Evolutionary conservation across 179 eudicot genomes (phyloP), one percentile per base, ranked within the genome.

Genomic region (Silene coronaria): DNA sequence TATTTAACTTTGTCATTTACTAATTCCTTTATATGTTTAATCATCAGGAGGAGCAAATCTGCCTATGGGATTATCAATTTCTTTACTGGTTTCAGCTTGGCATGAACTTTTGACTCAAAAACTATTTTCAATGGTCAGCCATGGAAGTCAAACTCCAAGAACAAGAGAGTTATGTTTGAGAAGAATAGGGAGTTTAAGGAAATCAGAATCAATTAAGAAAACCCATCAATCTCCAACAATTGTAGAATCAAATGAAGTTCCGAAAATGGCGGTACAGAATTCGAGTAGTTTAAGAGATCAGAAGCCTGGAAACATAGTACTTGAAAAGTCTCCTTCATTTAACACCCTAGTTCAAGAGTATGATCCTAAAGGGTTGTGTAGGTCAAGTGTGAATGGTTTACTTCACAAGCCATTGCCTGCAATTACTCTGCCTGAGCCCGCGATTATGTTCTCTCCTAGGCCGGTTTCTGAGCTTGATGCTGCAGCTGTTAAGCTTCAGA

Each of bases 401-500:
- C 74, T 78, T 36, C 88, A 85, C 57, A 74, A 80, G 24, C 82
- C 83, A 8, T 79, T 85, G 71, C 82, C 86, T 3, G 84, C 88
- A 0, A 80, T 83, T 46, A 58, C 87, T 32, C 86, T 86, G 13
- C 86, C 89, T 27, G 84, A 78, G 21, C 91, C 96, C 0, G 86
- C 86, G 0, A 61, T 90, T 5, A 72, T 88, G 65, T 76, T 79
- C 71, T 84, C 92, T 17, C 92, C 91, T 8, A 74, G 84, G 67
- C 96, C 91, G 2, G 86, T 83, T 51, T 79, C 73, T 30, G 92
- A 87, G 89, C 96, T 90, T 70, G 91, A 89, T 82, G 93, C 91
- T 77, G 97, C 96, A 3, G 96, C 97, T 28, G 82, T 85, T 6
- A 89, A 79, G 81, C 77, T 91, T 69, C 96, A 91, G 86, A 90